Evolutionary conservation across 2,329 filamentous ascomycete species (phyloP), one percentile per base, ranked within the genome.

Genomic region (Nannizzia gypsea): DNA sequence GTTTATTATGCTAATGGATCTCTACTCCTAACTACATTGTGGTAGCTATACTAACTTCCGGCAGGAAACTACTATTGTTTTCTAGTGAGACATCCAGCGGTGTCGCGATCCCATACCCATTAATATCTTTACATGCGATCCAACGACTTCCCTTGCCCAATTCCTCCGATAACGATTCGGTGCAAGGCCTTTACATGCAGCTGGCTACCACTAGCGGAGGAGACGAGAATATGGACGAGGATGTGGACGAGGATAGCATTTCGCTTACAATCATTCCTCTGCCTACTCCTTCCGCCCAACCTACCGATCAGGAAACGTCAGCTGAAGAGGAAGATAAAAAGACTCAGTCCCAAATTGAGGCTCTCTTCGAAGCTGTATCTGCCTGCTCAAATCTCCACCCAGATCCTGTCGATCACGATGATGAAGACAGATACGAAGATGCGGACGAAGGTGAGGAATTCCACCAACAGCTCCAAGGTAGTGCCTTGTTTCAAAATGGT

Each of bases 341-440:
- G 60, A 63, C 68, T 6, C 71, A 76, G 56, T 71, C 73, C 1
- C 70, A 73, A 1, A 74, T 71, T 1, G 71, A 76, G 60, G 66
- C 68, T 15, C 71, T 79, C 26, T 79, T 75, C 65, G 67, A 68
- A 6, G 76, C 77, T 2, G 70, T 79, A 2, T 78, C 76, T 0
- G 72, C 75, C 0, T 79, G 77, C 64, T 76, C 76, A 24, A 77
- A 79, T 62, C 66, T 79, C 20, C 76, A 79, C 63, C 77, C 77
- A 0, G 77, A 79, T 60, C 75, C 76, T 0, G 64, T 71, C 9
- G 68, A 68, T 1, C 72, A 72, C 22, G 72, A 73, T 20, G 48
- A 54, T 9, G 48, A 54, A 54, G 26, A 34, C 20, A 54, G 48
- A 54, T 54, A 31, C 48, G 70, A 72, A 3, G 70, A 65, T 4